Percentiles rank a stretch among this genome's conserved stretches.
Evolutionary conservation across 2,329 filamentous ascomycete species (phyloP).

Genomic region (Phialemoniopsis sp.): DNA sequence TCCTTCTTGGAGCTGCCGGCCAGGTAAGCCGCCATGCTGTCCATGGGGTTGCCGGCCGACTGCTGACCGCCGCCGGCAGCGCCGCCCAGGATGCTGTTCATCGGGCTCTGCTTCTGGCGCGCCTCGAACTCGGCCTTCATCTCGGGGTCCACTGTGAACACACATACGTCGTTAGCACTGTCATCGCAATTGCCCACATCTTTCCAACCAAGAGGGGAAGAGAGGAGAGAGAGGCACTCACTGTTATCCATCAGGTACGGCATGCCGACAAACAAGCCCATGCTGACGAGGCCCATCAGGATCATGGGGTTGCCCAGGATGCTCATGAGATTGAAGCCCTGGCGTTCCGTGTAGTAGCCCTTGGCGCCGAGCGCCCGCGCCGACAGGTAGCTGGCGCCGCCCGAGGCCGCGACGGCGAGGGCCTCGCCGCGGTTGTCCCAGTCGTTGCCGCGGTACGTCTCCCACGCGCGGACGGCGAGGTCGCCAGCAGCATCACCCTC

Average conservation of each 20-base stretch:
- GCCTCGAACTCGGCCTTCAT: constrained; percentile 89
- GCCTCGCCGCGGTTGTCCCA: constrained; percentile 81
- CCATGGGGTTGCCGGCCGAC: constrained; percentile 35
- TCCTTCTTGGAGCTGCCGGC: constrained; percentile 45
- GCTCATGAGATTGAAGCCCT: constrained; percentile 72
- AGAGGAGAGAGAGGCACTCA: constrained; percentile 42
- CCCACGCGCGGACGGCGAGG: constrained; percentile 62
- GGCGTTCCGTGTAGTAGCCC: constrained; percentile 72
- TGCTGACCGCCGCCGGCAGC: constrained; percentile 30
- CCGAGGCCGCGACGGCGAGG: constrained; percentile 26
- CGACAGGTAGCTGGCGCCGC: constrained; percentile 12
- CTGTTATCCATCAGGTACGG: constrained; percentile 94
- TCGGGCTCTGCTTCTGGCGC: constrained; percentile 72
- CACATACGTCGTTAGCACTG: neutral
- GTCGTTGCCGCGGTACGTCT: constrained; percentile 84
- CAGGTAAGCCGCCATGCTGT: constrained; percentile 58
- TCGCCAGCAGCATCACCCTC: constrained; percentile 17
- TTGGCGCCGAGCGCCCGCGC: constrained; percentile 57
- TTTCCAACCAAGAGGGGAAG: neutral
- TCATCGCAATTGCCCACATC: too few species aligned
- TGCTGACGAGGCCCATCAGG: constrained; percentile 77
- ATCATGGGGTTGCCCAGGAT: constrained; percentile 97
- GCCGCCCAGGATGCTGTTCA: constrained; percentile 51
- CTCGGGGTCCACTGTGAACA: constrained; percentile 85
- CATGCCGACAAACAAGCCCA: constrained; percentile 85